These are phyloP conservation scores for Leccinum angustisporum DNA, from an alignment of 1,284 basidiomycete species.

Conservation along the genomic window DNA sequence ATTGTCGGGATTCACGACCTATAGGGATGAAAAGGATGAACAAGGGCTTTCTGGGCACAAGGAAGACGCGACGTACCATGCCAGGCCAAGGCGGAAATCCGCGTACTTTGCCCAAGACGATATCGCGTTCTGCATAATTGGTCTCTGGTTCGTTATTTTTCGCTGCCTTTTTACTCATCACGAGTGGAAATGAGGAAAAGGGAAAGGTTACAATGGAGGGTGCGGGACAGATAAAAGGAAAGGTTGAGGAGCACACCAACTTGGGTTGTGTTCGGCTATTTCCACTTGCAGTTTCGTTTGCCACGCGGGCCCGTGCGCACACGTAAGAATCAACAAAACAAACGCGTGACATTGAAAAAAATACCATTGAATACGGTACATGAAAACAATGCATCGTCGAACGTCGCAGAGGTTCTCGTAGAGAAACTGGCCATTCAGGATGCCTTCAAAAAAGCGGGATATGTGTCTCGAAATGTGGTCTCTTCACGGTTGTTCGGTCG, in stretches of 20 bases:
- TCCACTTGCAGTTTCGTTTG: slow-evolving; percentile 40
- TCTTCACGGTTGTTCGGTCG: neutral
- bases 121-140: slow-evolving; percentile 64
- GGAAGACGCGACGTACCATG: slow-evolving; percentile 59
- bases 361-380: slow-evolving; percentile 35
- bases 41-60: slow-evolving; percentile 2
- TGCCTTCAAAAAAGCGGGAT: slow-evolving; percentile 16
- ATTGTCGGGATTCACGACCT: slow-evolving; percentile 76
- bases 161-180: slow-evolving; percentile 60
- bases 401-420: slow-evolving; percentile 21
- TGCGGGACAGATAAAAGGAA: slow-evolving; percentile 40
- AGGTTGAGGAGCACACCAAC: slow-evolving; percentile 42
- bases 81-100: slow-evolving; percentile 94
- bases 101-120: slow-evolving; percentile 90
- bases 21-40: slow-evolving; percentile 15
- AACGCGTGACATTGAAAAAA: slow-evolving; percentile 33
- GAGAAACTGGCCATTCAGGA: slow-evolving; percentile 14
- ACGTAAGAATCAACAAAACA: slow-evolving; percentile 41
- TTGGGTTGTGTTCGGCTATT: slow-evolving; percentile 41
- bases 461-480: slow-evolving; percentile 3
- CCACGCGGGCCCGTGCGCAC: slow-evolving; percentile 40
- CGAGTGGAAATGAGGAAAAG: slow-evolving; percentile 15
- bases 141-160: slow-evolving; percentile 48
- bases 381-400: slow-evolving; percentile 24
- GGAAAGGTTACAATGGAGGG: slow-evolving; percentile 23